Evolutionary conservation across 257 asterid genomes (phyloP), one percentile per base, ranked within the genome.

Genomic region (Solanum chaucha): DNA sequence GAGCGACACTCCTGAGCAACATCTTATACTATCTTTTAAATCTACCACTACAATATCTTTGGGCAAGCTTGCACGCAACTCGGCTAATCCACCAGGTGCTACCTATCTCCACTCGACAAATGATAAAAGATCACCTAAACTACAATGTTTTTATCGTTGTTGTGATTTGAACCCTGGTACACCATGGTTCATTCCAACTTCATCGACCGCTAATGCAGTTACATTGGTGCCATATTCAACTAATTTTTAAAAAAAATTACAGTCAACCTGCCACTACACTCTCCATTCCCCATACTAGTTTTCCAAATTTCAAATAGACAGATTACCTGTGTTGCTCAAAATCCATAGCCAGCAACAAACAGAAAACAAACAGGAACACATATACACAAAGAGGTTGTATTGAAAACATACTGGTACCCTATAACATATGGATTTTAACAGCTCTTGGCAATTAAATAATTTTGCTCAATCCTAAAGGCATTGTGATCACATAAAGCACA

Each of bases 171-270:
- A 72, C 28, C 46, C 5, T 34, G 46, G 80, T 9, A 67, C 74
- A 13, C 74, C 28, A 28, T 28, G 28, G 5, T 26, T 13, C 10
- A 67, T 12, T 67, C 10, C 35, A 67, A 67, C 36, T 67, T 72
- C 80, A 34, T 72, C 3, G 0, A 72, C 80, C 0, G 15, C 80
- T 15, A 20, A 34, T 0, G 40, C 30, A 0, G 41, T 12, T 0
- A 20, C 2, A 1, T 11, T 38, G 22, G 81, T 75, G 11, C 34
- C 83, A 12, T 20, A 34, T 73, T 19, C 26, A 10, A 73, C 17
- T 35, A 35, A 3, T 71, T 0, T 34, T 34, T 2, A 0, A 0
- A 1, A n/a, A n/a, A 65, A 65, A 26, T 0, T 24, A 24, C 15
- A 65, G 72, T 11, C 4, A 12, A 65, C 19, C 71, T 0, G 8